Percentiles rank a stretch among this genome's conserved stretches.
phyloP scores from a whole-genome alignment of 495 filamentous ascomycete species.

The Neurospora intermedia region DNA sequence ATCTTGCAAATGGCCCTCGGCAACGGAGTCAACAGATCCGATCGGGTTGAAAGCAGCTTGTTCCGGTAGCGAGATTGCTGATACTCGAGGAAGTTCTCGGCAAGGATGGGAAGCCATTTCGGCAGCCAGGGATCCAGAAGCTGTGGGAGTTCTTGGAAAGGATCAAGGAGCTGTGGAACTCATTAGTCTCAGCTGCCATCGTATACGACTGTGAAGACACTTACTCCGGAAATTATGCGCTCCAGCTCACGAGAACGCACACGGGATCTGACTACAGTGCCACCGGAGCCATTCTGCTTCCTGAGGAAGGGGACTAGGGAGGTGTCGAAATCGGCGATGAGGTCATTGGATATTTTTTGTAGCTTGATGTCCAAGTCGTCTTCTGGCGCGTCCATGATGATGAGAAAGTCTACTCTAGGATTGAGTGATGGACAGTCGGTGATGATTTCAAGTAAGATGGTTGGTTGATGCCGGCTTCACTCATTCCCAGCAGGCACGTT shows the following conservation, averaged over 20 bases:
- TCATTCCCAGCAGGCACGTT: neutral
- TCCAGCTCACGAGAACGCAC: constrained; percentile 34
- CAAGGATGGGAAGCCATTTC: constrained; percentile 58
- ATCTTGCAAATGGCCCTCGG: constrained; percentile 64
- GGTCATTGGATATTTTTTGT: constrained; percentile 56
- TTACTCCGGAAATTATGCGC: constrained; percentile 35
- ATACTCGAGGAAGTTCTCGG: constrained; percentile 62
- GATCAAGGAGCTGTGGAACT: constrained; percentile 53
- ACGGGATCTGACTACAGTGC: constrained; percentile 24
- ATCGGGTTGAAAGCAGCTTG: constrained; percentile 19
- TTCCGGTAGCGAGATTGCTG: constrained; percentile 35
- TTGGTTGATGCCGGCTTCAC: neutral
- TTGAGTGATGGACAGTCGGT: neutral
- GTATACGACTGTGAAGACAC: neutral
- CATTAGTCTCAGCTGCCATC: constrained; percentile 8
- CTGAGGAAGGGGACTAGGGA: constrained; percentile 43
- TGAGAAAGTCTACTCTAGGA: neutral
- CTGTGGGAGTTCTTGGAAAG: constrained; percentile 93
- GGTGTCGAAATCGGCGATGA: constrained; percentile 53
- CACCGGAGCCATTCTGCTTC: constrained; percentile 23
- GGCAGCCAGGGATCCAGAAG: constrained; percentile 84
- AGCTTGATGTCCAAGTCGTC: constrained; percentile 61
- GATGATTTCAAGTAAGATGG: neutral
- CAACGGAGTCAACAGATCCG: constrained; percentile 42
- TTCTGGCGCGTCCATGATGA: constrained; percentile 37